Percentiles rank a stretch among this genome's conserved stretches.
Evolutionary conservation across 345 rosid genomes (phyloP).

Genomic region (Punica granatum): DNA sequence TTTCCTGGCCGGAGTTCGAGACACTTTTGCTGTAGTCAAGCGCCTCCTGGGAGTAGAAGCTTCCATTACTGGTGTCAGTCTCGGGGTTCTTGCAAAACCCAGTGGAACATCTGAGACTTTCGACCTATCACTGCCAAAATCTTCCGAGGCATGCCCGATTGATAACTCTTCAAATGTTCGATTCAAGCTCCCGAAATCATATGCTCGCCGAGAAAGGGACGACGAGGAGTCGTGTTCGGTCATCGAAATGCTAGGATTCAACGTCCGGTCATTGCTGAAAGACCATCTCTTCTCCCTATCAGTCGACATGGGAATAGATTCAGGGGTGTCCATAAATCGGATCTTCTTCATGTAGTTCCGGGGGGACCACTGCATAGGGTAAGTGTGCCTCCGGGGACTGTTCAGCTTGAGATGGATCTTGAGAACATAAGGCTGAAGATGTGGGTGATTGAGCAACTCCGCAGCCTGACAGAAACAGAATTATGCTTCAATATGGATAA

Average conservation of each 20-base stretch:
- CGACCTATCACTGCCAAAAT: conserved; percentile 23
- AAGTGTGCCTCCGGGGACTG: conserved; percentile 45
- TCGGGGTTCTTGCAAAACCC: conserved; percentile 34
- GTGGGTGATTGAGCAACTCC: conserved; percentile 75
- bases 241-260: conserved; percentile 60
- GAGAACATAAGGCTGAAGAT: conserved; percentile 71
- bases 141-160: conserved; percentile 34
- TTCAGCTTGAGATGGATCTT: conserved; percentile 62
- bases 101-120: conserved; percentile 21
- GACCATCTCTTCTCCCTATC: conserved; percentile 52
- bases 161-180: conserved; percentile 44
- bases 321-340: conserved; percentile 32
- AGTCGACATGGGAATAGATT: conserved; percentile 18
- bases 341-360: conserved; percentile 40
- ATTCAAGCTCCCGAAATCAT: conserved; percentile 12
- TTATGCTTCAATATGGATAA: neutral
- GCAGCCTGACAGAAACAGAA: conserved; percentile 50
- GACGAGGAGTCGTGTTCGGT: conserved; percentile 42
- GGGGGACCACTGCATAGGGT: conserved; percentile 40
- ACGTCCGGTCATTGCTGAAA: conserved; percentile 59
- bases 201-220: conserved; percentile 37
- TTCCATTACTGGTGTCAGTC: conserved; percentile 27
- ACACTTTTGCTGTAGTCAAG: conserved; percentile 33
- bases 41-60: conserved; percentile 30
- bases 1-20: conserved; percentile 29